Evolutionary conservation across 805 yeast genomes (phyloP), one percentile per base, ranked within the genome.

Genomic region (Yamadazyma takamatsuzukensis): DNA sequence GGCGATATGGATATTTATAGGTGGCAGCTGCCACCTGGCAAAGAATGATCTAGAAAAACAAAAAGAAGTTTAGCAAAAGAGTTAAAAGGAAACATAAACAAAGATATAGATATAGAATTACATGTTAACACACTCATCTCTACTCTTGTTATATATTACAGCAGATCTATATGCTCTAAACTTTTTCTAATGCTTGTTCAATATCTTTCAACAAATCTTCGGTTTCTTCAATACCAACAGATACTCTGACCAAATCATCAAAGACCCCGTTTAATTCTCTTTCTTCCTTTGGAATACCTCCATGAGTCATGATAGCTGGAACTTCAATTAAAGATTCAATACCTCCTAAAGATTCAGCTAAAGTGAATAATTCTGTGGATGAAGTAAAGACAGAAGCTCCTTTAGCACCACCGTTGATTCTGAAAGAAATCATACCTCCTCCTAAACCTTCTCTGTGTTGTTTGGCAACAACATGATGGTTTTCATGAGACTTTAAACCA

Each of bases 301-400:
- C 93, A 51, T 85, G 95, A 49, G 95, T 85, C 95, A 85, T 85
- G 37, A 78, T 76, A 29, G 95, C 93, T 25, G 95, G 96, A 30
- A 86, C 89, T 63, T 86, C 95, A 44, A 83, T 64, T 51, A 85
- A 69, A 6, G 89, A 80, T 67, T 86, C 95, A 43, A 86, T 80
- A 47, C 95, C 95, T 46, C 96, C 96, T 41, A 86, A 73, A 14
- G 95, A 84, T 66, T 87, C 95, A 36, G 95, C 95, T 53, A 86
- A 70, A 14, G 93, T 80, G 71, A 86, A 86, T 40, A 83, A 55
- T 64, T 80, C 76, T 42, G 94, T 83, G 28, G 77, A 53, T 28
- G 83, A 76, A 39, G 89, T 75, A 71, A 86, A 83, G 46, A 68
- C 69, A 37, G 83, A 62, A 36, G 95, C 95, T 32, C 79, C 85